Base-by-base conservation (phyloP, 129 eudicot species). In the Ambrosia trifida region DNA sequence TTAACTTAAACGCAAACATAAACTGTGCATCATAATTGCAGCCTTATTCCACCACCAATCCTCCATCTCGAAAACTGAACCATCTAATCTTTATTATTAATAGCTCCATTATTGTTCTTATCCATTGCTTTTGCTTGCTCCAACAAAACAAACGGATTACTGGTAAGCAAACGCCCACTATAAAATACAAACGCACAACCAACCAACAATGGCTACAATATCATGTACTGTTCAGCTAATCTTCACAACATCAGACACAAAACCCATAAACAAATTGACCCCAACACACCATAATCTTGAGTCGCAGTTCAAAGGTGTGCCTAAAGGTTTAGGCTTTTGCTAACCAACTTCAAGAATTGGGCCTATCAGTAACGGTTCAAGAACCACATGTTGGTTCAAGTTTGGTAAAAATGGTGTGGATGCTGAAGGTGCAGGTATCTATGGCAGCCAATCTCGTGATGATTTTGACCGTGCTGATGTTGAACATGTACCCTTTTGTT, bases 381-480 rank as follows among this genome's bases (percentile, higher is more conserved):
- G 87, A 82, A 72, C 71, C 32, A 79, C 82, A 12, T 89, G 95
- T 74, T 94, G 98, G 98, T 94, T 94, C 79, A 94, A 80, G 78
- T 89, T 94, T 31, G 91, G 96, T 51, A 83, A 89, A 69, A 92
- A 89, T 81, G 96, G 98, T 1, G 97, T 91, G 66, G 96, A 93
- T 79, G 89, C 97, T 72, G 96, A 94, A 73, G 88, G 85, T 33
- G 97, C 93, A 69, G 98, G 97, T 4, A 85, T 93, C 24, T 93
- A 93, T 51, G 98, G 96, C 14, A 93, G 98, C 66, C 96, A 93
- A 66, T 57, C 85, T 51, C 85, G 92, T 1, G 82, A 93, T 47
- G 98, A 89, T 77, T 89, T 85, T 63, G 98, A 87, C 76, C 88
- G 92, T 32, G 99, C 89, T 65, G 97, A 94, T 68, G 98, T 94